Conservation (phyloP, 2,329 filamentous ascomycete species). For the Penicillium sp. region DNA sequence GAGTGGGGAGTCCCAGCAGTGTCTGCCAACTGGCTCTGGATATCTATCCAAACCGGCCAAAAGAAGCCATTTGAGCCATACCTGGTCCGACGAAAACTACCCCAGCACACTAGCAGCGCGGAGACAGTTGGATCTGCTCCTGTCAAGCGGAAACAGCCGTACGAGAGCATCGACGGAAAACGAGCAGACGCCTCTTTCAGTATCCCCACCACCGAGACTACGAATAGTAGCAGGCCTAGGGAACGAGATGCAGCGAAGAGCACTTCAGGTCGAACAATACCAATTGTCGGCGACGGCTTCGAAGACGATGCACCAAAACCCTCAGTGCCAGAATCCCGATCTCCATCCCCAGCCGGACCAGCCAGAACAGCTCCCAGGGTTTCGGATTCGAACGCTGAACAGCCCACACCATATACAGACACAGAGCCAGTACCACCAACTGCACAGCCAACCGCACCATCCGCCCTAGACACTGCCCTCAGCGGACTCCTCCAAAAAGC, state of each 20-base stretch:
- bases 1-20: slow-evolving; percentile 79
- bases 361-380: slow-evolving; percentile 7
- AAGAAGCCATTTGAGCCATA: slow-evolving; percentile 50
- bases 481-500: slow-evolving; percentile 43
- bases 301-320: slow-evolving; percentile 18
- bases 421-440: slow-evolving; percentile 13
- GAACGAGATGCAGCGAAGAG: slow-evolving; percentile 3
- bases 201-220: neutral
- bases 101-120: slow-evolving; percentile 23
- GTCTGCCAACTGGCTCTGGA: slow-evolving; percentile 76
- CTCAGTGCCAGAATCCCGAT: slow-evolving; percentile 21
- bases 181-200: neutral
- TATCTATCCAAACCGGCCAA: slow-evolving; percentile 60
- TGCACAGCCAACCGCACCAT: slow-evolving; percentile 24
- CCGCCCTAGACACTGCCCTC: slow-evolving; percentile 38
- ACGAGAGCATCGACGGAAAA: neutral
- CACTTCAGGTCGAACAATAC: slow-evolving; percentile 8
- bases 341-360: slow-evolving; percentile 23
- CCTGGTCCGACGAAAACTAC: slow-evolving; percentile 29
- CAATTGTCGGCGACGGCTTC: slow-evolving; percentile 19
- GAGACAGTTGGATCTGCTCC: slow-evolving; percentile 21
- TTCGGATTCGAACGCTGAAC: slow-evolving; percentile 17
- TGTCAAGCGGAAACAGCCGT: slow-evolving; percentile 18
- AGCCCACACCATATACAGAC: slow-evolving; percentile 14
- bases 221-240: neutral